Percentiles rank a stretch among this genome's conserved stretches.
Conservation (phyloP, 2,329 filamentous ascomycete species). For the Cadophora malorum region DNA sequence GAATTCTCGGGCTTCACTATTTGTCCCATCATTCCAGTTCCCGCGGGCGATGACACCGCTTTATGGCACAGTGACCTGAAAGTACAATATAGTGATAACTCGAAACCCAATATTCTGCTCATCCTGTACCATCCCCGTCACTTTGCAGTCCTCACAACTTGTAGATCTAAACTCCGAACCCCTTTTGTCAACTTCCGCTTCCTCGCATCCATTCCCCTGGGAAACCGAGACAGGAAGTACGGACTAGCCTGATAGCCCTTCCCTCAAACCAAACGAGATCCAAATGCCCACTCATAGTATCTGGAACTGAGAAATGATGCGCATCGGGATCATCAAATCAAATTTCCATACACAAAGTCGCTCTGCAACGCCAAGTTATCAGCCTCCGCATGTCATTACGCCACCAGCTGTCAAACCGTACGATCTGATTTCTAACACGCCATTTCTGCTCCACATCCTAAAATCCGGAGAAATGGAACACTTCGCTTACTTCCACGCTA, state of each 20-base stretch:
- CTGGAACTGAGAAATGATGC: no score
- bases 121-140: not conserved
- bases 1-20: not conserved
- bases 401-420: not conserved
- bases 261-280: not conserved
- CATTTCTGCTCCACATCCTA: not conserved
- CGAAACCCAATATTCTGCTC: not conserved
- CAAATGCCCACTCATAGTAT: not conserved
- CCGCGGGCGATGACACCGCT: not conserved
- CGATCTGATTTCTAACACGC: not conserved
- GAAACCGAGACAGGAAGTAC: not conserved
- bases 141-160: no score
- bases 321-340: no score
- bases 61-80: not conserved
- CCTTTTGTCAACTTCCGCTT: not conserved
- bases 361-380: no score
- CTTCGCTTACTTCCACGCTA: not conserved
- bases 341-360: no score
- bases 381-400: not conserved
- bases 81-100: not conserved
- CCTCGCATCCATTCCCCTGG: not conserved
- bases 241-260: not conserved
- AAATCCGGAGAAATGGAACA: not conserved
- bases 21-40: not conserved
- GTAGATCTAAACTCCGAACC: not conserved